These are phyloP conservation scores for Bipolaris oryzae DNA, from an alignment of 2,329 filamentous ascomycete species.

Conservation along the genomic window DNA sequence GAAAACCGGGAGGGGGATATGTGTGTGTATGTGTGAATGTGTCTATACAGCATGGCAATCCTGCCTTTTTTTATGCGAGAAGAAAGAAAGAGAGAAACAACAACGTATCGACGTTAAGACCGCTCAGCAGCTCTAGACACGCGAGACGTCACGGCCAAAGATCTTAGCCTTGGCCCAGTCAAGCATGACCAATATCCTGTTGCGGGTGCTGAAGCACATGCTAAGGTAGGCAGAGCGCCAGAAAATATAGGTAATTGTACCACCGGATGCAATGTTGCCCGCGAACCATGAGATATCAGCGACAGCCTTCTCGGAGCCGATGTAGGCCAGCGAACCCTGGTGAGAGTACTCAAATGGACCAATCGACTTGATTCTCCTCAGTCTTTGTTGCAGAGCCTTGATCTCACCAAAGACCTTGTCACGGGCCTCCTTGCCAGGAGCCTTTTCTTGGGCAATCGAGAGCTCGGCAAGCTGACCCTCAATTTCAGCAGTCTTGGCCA, in stretches of 20 bases:
- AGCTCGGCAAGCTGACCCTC: constrained; percentile 77
- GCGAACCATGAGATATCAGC: constrained; percentile 97
- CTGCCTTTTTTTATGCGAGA: constrained; percentile 1
- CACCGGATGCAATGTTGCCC: constrained; percentile 92
- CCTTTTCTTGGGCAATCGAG: constrained; percentile 64
- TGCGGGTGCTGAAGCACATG: constrained; percentile 99
- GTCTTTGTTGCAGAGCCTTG: constrained; percentile 81
- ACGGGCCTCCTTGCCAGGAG: constrained; percentile 68
- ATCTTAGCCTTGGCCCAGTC: constrained; percentile 98
- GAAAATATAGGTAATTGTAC: constrained; percentile 95
- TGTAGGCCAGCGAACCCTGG: constrained; percentile 95
- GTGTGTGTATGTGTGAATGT: constrained; percentile 1
- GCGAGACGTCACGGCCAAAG: constrained; percentile 92
- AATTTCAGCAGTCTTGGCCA: constrained; percentile 89
- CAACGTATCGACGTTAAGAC: neutral
- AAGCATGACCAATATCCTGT: constrained; percentile 87
- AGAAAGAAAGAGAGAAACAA: neutral
- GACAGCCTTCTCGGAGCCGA: constrained; percentile 96
- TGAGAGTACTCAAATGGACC: constrained; percentile 99
- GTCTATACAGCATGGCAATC: neutral
- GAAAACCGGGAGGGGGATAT: neutral
- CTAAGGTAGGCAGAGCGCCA: constrained; percentile 97
- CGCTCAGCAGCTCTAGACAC: constrained; percentile 56
- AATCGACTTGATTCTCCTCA: constrained; percentile 89
- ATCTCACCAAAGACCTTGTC: constrained; percentile 73